Percentiles rank a stretch among this genome's conserved stretches.
Conservation (phyloP, 148 eudicot species). For the Fagopyrum esculentum region DNA sequence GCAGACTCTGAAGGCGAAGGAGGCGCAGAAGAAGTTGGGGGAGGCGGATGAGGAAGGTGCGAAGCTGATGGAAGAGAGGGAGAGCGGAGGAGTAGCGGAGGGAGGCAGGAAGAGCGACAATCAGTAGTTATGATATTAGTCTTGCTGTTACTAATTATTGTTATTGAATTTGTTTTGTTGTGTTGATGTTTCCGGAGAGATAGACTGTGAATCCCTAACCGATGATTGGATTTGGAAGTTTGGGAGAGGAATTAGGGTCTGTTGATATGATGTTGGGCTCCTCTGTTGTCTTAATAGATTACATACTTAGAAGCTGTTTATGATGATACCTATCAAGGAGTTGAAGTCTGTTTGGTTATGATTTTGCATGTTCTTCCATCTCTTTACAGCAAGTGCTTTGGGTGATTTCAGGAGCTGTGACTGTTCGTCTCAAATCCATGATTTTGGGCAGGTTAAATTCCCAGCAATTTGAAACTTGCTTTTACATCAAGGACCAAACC, state of each 20-base stretch:
- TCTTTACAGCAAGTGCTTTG: too few relatives aligned
- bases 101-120: constrained; percentile 31
- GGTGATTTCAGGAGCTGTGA: too few relatives aligned
- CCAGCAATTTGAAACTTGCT: too few relatives aligned
- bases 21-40: constrained; percentile 42
- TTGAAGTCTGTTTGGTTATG: neutral
- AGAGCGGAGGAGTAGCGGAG: constrained; percentile 26
- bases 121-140: constrained; percentile 18
- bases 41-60: constrained; percentile 43
- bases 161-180: constrained; percentile 5
- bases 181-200: neutral
- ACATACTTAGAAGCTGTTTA: neutral
- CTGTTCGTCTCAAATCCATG: too few relatives aligned
- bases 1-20: constrained; percentile 60
- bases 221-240: constrained; percentile 6
- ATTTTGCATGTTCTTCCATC: too few relatives aligned
- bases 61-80: constrained; percentile 42
- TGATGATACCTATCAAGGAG: neutral
- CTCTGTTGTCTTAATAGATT: neutral
- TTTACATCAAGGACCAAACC: too few relatives aligned
- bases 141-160: constrained; percentile 1
- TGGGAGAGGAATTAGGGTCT: constrained; percentile 7
- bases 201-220: neutral
- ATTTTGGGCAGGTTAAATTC: too few relatives aligned
- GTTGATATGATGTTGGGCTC: constrained; percentile 6